phyloP scores from a whole-genome alignment of 441 rosid genomes.

The Arabidopsis lyrata region DNA sequence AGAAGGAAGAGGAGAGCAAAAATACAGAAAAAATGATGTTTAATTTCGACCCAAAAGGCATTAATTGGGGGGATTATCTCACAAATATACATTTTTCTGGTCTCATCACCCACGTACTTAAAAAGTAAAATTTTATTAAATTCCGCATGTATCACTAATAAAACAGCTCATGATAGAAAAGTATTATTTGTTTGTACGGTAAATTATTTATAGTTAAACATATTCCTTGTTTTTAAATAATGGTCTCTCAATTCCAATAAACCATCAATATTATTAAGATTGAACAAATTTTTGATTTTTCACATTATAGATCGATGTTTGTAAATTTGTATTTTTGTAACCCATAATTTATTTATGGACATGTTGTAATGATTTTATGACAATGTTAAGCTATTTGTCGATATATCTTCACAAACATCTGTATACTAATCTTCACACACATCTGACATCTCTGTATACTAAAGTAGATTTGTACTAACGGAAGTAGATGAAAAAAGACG shows the following conservation, averaged over 20 bases:
- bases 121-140: constrained; percentile 17
- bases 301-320: too few species aligned
- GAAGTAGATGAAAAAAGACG: too few species aligned
- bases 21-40: constrained; percentile 33
- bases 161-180: not conserved
- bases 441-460: too few species aligned
- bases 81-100: constrained; percentile 45
- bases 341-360: too few species aligned
- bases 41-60: constrained; percentile 53
- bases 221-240: not conserved
- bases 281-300: too few species aligned
- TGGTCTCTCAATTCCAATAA: not conserved
- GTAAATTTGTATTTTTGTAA: too few species aligned
- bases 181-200: not conserved
- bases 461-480: too few species aligned
- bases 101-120: constrained; percentile 39
- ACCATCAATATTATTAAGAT: too few species aligned
- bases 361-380: too few species aligned
- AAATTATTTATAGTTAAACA: constrained; percentile 7
- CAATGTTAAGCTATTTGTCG: too few species aligned
- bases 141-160: constrained; percentile 13
- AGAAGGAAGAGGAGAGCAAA: constrained; percentile 11
- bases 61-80: constrained; percentile 57
- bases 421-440: too few species aligned
- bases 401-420: too few species aligned